Conservation (phyloP, 2,329 filamentous ascomycete genomes). For the Phyllosticta ampelicida region DNA sequence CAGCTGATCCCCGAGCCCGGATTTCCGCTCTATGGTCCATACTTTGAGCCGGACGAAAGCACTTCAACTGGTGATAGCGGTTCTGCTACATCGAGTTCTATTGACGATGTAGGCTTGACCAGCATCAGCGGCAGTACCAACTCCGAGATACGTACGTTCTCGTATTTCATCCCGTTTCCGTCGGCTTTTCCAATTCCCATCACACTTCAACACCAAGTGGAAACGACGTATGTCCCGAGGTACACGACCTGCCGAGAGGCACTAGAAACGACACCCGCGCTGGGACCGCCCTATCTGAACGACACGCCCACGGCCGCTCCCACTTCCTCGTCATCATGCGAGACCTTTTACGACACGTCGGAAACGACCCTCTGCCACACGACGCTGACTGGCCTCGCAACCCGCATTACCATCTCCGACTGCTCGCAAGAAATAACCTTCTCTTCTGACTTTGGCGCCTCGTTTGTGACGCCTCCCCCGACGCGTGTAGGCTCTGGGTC, state of each 20-base stretch:
- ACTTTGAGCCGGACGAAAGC: background rate
- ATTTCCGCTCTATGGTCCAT: background rate
- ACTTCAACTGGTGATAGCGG: background rate
- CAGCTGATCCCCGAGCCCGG: background rate
- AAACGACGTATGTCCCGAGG: conserved; percentile 32
- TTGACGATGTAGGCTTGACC: background rate
- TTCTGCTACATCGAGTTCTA: background rate
- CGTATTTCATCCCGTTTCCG: conserved; percentile 15
- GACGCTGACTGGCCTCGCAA: conserved; percentile 30
- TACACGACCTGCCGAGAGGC: conserved; percentile 31
- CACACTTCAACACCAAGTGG: conserved; percentile 33
- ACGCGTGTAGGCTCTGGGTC: conserved; percentile 13
- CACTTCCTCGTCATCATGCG: conserved; percentile 21
- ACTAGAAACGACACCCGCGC: conserved; percentile 17
- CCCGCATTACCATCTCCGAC: conserved; percentile 30
- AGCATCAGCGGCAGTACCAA: background rate
- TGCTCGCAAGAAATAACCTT: conserved; percentile 37
- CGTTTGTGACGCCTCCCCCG: conserved; percentile 28
- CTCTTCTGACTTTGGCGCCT: conserved; percentile 34
- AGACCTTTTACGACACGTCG: conserved; percentile 30
- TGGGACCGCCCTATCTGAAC: conserved; percentile 28
- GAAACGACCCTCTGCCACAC: conserved; percentile 35
- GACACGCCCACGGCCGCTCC: conserved; percentile 22
- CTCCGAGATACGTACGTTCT: background rate
- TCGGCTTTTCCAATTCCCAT: conserved; percentile 31